Base-by-base conservation (phyloP, 345 rosid species). In the Brassica cretica region DNA sequence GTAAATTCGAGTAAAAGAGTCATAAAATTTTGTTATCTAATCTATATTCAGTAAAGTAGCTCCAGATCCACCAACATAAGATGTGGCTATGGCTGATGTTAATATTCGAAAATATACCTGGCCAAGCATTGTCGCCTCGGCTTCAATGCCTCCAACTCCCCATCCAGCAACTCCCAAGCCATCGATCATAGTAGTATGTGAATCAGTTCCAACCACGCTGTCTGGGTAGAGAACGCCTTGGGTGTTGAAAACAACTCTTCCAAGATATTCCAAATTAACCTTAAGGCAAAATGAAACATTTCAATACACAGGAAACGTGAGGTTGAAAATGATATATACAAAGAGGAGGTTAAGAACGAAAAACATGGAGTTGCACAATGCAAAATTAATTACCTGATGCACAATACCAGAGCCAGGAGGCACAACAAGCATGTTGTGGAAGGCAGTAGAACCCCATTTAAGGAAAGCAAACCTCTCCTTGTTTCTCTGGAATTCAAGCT, bases 71-170 rank as follows among this genome's bases (percentile, higher is more conserved):
- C 51, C 5, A 72, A 25, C 25, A 68, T 14, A 33, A 10, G 51
- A 18, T 24, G 15, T 11, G 66, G 56, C 1, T 25, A 14, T 49
- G 18, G 56, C 18, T 14, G 56, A 16, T 25, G 16, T 16, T 15
- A 12, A 66, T 37, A 49, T 27, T 35, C 30, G 46, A 30, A 21
- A 46, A 15, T 68, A 76, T 85, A 90, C 98, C 91, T 93, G 97
- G 74, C 98, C 98, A 84, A 93, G 98, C 98, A 93, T 93, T 64
- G 90, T 84, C 71, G 98, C 97, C 82, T 91, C 98, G 15, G 98
- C 98, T 86, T 93, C 97, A 69, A 93, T 93, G 51, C 97, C 97
- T 69, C 98, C 96, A 78, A 93, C 96, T 85, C 98, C 98, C 98
- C 97, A 93, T 51, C 97, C 98, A 84, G 98, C 98, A 81, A 93